Percentiles rank a stretch among this genome's conserved stretches.
Conservation (phyloP, 306 rosid genomes). For the Lathyrus oleraceus region DNA sequence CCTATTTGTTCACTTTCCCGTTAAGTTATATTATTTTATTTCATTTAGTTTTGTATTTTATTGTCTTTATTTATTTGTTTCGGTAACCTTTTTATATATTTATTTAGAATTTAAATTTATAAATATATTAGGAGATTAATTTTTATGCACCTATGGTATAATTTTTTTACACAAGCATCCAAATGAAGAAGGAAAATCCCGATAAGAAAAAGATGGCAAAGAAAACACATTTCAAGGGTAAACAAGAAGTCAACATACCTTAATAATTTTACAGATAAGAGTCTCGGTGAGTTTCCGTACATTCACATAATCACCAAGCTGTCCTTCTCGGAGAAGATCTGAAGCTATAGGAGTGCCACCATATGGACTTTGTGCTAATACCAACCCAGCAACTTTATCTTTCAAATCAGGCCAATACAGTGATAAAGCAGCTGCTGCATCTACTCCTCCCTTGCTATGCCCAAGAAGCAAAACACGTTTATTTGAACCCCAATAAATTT, state of each 20-base stretch:
- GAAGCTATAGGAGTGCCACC: conserved; percentile 99
- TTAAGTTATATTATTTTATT: too few relatives aligned
- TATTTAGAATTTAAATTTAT: too few relatives aligned
- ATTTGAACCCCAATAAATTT: conserved; percentile 92
- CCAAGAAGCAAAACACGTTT: conserved; percentile 94
- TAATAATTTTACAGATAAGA: conserved; percentile 78
- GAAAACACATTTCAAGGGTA: conserved; percentile 17
- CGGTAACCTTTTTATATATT: too few relatives aligned
- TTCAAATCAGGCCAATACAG: conserved; percentile 94
- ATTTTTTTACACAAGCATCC: too few relatives aligned
- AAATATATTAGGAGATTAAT: too few relatives aligned
- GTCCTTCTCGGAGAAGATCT: conserved; percentile 94
- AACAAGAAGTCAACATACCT: conserved; percentile 52
- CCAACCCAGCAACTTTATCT: conserved; percentile 97
- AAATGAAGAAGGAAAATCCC: conserved; percentile 3
- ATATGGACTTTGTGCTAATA: conserved; percentile 92
- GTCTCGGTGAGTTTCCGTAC: conserved; percentile 88
- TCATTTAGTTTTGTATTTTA: too few relatives aligned
- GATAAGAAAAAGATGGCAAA: background rate
- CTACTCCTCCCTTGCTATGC: conserved; percentile 99
- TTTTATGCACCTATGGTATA: too few relatives aligned
- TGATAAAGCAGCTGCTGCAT: conserved; percentile 96
- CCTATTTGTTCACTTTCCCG: too few relatives aligned
- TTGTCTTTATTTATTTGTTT: too few relatives aligned
- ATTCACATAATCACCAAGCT: conserved; percentile 95